These are phyloP conservation scores for Pichia sp. DNA, from an alignment of 1,139 yeast species.

Conservation along the genomic window DNA sequence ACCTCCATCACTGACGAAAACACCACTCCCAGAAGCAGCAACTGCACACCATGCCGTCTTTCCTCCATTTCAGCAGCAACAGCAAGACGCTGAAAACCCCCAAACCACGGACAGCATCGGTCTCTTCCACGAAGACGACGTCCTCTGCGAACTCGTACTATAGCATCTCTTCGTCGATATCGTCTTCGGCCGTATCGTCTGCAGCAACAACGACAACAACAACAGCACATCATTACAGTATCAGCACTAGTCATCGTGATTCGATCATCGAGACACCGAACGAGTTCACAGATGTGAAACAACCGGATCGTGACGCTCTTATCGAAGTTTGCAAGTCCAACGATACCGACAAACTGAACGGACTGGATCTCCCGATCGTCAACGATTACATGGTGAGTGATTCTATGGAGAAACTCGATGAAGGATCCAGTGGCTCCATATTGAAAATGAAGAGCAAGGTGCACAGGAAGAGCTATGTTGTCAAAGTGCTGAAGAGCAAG, in stretches of 20 bases:
- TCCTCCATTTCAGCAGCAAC: background rate
- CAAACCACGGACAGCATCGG: too few relatives aligned
- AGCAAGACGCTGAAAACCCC: background rate
- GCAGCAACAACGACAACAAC: too few relatives aligned
- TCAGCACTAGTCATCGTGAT: background rate
- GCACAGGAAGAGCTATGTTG: slow-evolving; percentile 16
- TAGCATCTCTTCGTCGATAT: too few relatives aligned
- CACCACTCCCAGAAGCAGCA: background rate
- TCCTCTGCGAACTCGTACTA: too few relatives aligned
- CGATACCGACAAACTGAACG: slow-evolving; percentile 1
- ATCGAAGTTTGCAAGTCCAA: slow-evolving; percentile 5
- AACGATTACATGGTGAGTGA: slow-evolving; percentile 9
- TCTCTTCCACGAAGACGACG: too few relatives aligned
- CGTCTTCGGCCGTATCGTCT: too few relatives aligned
- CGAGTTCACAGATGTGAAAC: background rate
- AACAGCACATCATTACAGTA: too few relatives aligned
- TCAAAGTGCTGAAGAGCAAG: slow-evolving; percentile 13
- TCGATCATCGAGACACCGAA: background rate
- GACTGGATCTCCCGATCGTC: slow-evolving; percentile 6
- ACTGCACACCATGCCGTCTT: background rate
- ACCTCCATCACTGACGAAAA: too few relatives aligned
- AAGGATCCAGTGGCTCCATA: slow-evolving; percentile 31
- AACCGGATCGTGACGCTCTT: slow-evolving; percentile 3
- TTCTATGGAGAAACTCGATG: slow-evolving; percentile 18
- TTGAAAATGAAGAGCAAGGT: slow-evolving; percentile 19